These are phyloP conservation scores for Filosporella fistucella DNA, from an alignment of 495 filamentous ascomycete genomes.

Conservation along the genomic window DNA sequence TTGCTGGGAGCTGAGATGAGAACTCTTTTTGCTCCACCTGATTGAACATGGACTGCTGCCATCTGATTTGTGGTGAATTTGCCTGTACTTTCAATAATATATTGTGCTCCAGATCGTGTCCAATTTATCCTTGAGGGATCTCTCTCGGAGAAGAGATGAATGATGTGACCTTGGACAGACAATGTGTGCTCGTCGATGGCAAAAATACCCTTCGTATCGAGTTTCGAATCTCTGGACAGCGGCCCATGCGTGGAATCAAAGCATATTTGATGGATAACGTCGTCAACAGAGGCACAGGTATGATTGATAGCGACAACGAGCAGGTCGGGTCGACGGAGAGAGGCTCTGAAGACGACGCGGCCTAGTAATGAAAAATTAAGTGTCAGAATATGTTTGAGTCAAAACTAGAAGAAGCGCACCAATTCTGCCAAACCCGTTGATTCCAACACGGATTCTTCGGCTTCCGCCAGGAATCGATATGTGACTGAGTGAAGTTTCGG, in stretches of 20 bases:
- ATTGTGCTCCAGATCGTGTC: constrained; percentile 77
- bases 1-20: constrained; percentile 13
- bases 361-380: constrained; percentile 24
- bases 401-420: constrained; percentile 23
- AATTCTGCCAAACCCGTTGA: constrained; percentile 99
- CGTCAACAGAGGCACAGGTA: constrained; percentile 54
- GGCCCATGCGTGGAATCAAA: constrained; percentile 82
- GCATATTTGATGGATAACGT: constrained; percentile 8
- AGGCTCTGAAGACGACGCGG: constrained; percentile 72
- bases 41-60: constrained; percentile 1
- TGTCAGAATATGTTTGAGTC: background rate
- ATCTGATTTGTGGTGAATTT: constrained; percentile 85
- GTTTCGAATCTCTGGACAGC: constrained; percentile 43
- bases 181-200: constrained; percentile 69
- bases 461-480: background rate
- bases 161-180: constrained; percentile 83
- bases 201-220: constrained; percentile 65
- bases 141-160: constrained; percentile 89
- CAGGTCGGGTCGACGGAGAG: constrained; percentile 73
- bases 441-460: constrained; percentile 61
- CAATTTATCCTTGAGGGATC: constrained; percentile 90
- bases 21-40: constrained; percentile 6
- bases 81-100: constrained; percentile 96
- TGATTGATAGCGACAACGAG: constrained; percentile 94
- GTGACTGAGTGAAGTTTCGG: background rate